Evolutionary conservation across 176 grass and related monocot genomes (phyloP), one percentile per base, ranked within the genome.

Genomic region (Coix lacrymajobi): DNA sequence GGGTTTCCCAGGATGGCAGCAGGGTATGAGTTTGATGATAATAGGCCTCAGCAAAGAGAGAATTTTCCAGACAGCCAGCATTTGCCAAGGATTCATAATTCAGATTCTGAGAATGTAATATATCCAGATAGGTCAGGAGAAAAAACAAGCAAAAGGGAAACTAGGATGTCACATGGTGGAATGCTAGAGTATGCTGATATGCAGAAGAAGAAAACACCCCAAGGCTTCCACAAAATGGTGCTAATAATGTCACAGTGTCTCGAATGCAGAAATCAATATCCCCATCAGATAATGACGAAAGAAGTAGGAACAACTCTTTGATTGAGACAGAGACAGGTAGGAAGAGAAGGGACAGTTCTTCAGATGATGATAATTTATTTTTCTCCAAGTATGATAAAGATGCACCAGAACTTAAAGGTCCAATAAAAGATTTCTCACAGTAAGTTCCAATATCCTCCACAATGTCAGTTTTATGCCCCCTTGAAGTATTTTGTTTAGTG

Each of bases 351-450:
- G 87, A 90, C 40, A 92, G 88, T 89, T 95, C 87, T 67, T 88
- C 88, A 15, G 90, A 96, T 8, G 90, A 91, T 54, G 92, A 94
- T 81, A 89, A 84, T 92, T 89, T 86, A 25, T 85, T 95, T 81
- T 95, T 93, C 62, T 87, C 79, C 72, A 98, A 93, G 69, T 98
- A 95, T 75, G 86, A 91, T 88, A 98, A 98, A 75, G 92, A 92
- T 36, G 76, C 87, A 34, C 90, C 95, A 41, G 95, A 98, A 83
- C 71, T 95, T 63, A 98, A 91, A 87, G 92, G 87, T 83, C 88
- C 84, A 79, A 91, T 98, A 91, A 91, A 86, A 78, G 88, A 95
- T 78, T 81, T 85, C 37, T 82, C 81, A 79, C 90, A 95, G 95
- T 98, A 95, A 92, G 95, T 81, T 69, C 26, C 83, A 81, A 29